Evolutionary conservation across 2,329 filamentous ascomycete species (phyloP).

Genomic region (Aspergillus flavus): DNA sequence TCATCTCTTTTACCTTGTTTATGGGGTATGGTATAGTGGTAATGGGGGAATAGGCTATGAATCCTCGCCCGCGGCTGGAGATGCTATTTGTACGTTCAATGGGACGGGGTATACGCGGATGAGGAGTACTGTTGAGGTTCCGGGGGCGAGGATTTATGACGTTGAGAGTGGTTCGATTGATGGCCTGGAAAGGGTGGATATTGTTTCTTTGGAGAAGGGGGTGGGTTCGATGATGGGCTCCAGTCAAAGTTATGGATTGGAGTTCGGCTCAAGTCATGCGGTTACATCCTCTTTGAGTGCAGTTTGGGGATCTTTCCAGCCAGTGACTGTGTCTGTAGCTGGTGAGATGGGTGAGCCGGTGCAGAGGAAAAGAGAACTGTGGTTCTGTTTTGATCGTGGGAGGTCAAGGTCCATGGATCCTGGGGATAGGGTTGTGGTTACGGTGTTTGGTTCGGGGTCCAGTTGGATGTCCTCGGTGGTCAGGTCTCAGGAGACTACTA

Average conservation of each 20-base stretch:
- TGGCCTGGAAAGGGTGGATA: not conserved
- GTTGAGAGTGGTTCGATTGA: not conserved
- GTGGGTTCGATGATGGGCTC: not conserved
- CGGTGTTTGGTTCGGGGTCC: not conserved
- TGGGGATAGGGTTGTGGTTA: not conserved
- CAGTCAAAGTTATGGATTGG: no score
- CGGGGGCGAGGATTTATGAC: conserved; percentile 20
- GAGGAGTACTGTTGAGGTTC: conserved; percentile 8
- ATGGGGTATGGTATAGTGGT: no score
- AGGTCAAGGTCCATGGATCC: not conserved
- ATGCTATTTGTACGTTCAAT: conserved; percentile 31
- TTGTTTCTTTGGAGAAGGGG: not conserved
- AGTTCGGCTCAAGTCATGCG: no score
- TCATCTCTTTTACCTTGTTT: no score
- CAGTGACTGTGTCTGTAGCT: no score
- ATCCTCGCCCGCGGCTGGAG: conserved; percentile 14
- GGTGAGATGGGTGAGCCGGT: not conserved
- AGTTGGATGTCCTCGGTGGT: not conserved
- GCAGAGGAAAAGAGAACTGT: no score
- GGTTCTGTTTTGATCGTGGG: not conserved
- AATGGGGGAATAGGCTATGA: conserved; percentile 18
- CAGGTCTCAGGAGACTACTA: no score
- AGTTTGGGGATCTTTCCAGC: no score
- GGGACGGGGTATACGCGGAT: conserved; percentile 25
- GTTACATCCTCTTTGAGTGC: no score